Evolutionary conservation across 2,329 filamentous ascomycete genomes (phyloP).

Genomic region (Calonectria pseudoreteaudii): DNA sequence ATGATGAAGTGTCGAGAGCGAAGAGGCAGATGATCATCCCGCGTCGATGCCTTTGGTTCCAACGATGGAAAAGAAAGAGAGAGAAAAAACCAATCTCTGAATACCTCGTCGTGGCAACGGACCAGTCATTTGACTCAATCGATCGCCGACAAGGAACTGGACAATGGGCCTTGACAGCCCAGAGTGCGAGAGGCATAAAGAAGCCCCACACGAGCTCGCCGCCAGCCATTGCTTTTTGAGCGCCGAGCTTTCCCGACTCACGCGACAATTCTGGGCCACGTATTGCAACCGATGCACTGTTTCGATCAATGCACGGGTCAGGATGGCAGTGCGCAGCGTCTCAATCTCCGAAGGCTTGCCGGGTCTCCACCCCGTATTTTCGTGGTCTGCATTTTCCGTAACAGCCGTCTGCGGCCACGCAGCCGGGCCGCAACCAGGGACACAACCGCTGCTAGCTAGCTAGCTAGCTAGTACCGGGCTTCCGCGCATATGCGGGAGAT

Average conservation of each 20-base stretch:
- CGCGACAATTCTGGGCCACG: constrained; percentile 6
- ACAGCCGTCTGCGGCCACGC: not conserved
- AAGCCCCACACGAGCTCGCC: not conserved
- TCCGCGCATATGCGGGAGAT: not conserved
- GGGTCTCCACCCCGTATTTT: not conserved
- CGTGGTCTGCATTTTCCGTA: not conserved
- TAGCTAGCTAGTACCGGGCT: not conserved
- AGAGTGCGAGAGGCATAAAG: not conserved
- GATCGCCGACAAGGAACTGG: not conserved
- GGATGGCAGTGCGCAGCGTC: not conserved
- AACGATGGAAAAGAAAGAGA: too few relatives aligned
- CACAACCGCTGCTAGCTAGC: not conserved
- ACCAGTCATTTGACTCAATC: not conserved
- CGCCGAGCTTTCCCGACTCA: constrained; percentile 2
- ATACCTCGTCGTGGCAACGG: too few relatives aligned
- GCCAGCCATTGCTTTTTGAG: constrained; percentile 3
- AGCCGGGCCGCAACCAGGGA: not conserved
- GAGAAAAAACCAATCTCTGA: not conserved
- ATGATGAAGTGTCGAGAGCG: not conserved
- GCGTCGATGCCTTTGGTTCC: not conserved
- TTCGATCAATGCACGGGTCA: not conserved
- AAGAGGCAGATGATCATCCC: not conserved
- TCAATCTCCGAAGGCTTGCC: constrained; percentile 8
- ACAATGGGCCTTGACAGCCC: not conserved
- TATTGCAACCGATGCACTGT: not conserved